A percentile compares a stretch with the other conserved stretches of the same genome.
Evolutionary conservation across 1,284 basidiomycete species (phyloP).

Genomic region (Ustilago shanxiensis): DNA sequence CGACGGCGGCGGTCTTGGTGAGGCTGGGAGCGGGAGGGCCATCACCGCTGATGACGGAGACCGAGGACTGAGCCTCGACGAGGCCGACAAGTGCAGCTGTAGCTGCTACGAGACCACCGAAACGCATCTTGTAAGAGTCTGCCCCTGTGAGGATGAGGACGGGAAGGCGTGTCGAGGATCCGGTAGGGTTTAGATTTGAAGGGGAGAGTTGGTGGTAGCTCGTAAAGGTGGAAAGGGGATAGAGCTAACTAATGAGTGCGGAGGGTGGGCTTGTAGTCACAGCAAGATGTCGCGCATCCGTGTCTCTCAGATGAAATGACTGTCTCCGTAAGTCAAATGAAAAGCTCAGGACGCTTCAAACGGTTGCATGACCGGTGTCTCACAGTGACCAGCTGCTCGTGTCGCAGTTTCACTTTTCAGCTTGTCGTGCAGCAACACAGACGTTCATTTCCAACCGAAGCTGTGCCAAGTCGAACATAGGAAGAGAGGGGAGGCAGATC

Average conservation of each 20-base stretch:
- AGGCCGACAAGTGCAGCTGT: slow-evolving; percentile 21
- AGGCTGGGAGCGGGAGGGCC: slow-evolving; percentile 42
- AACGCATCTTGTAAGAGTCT: slow-evolving; percentile 26
- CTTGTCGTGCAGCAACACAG: not conserved
- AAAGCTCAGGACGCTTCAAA: not conserved
- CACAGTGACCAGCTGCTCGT: not conserved
- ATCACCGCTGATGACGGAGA: slow-evolving; percentile 35
- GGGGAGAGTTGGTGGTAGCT: not conserved
- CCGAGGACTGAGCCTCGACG: slow-evolving; percentile 32
- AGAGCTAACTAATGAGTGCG: not conserved
- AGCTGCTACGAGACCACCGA: slow-evolving; percentile 18
- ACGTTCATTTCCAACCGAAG: not conserved
- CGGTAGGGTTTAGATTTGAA: not conserved
- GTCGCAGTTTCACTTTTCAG: not conserved
- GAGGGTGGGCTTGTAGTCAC: not conserved
- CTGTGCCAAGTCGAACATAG: slow-evolving; percentile 7
- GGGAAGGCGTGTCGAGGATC: not conserved
- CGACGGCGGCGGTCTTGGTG: slow-evolving; percentile 33
- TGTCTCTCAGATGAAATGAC: not conserved
- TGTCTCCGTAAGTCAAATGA: too few species aligned
- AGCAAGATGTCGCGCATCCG: not conserved
- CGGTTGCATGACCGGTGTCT: not conserved
- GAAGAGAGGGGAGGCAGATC: not conserved
- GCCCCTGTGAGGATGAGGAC: not conserved
- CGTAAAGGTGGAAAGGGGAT: not conserved